Evolutionary conservation across 2,329 filamentous ascomycete genomes (phyloP).

Genomic region (Cladosporium halotolerans): DNA sequence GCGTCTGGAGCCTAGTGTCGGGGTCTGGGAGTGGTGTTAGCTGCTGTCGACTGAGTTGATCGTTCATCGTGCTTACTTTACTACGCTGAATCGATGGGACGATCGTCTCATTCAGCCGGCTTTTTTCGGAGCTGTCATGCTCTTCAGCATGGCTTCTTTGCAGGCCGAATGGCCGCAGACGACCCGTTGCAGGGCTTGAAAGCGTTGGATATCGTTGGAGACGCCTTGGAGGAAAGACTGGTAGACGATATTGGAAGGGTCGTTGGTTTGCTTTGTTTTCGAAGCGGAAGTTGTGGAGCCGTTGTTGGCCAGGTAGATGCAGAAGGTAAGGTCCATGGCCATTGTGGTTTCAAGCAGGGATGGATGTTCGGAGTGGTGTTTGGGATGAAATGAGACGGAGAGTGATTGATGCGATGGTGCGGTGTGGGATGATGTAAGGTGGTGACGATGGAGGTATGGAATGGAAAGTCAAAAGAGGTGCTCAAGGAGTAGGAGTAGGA

Average conservation of each 20-base stretch:
- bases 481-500: background rate
- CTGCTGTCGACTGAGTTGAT: background rate
- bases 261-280: background rate
- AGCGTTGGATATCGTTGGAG: constrained; percentile 22
- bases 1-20: too few species aligned
- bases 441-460: too few species aligned
- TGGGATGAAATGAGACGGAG: background rate
- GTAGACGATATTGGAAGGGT: constrained; percentile 14
- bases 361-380: constrained; percentile 3
- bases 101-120: background rate
- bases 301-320: constrained; percentile 7
- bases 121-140: background rate
- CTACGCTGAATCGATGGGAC: too few species aligned
- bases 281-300: background rate
- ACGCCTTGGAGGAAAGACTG: constrained; percentile 23
- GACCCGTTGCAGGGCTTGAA: constrained; percentile 9
- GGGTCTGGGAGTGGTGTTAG: too few species aligned
- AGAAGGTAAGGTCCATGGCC: constrained; percentile 13
- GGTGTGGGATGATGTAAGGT: too few species aligned
- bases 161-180: constrained; percentile 5
- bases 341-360: constrained; percentile 3
- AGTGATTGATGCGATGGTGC: too few species aligned
- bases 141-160: constrained; percentile 8
- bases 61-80: too few species aligned
- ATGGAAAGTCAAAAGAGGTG: background rate